Conservation (phyloP, 345 rosid genomes). For the rapeseed (Brassica napus) region DNA sequence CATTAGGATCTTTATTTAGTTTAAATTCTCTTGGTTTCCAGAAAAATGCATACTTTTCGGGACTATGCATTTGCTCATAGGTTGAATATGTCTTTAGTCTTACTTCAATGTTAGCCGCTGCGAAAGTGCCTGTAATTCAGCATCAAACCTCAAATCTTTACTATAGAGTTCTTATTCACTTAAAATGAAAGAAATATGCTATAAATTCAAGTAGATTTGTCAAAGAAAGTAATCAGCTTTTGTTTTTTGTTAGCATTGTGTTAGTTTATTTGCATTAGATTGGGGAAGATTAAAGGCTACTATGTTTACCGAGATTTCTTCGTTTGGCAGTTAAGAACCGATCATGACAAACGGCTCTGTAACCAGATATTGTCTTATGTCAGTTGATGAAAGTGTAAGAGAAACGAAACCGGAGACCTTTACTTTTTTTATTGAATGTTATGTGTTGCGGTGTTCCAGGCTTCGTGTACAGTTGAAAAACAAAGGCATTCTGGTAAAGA, state of each 20-base stretch:
- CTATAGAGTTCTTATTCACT: background rate
- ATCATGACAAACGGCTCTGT: background rate
- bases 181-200: background rate
- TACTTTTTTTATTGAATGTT: background rate
- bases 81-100: background rate
- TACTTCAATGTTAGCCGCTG: too few species aligned
- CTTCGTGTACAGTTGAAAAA: conserved; percentile 79
- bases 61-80: background rate
- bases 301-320: background rate
- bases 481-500: conserved; percentile 69
- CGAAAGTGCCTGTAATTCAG: background rate
- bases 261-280: background rate
- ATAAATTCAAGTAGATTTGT: background rate
- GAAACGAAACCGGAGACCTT: background rate
- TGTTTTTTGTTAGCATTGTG: background rate
- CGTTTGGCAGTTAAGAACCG: background rate
- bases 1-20: background rate
- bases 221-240: conserved; percentile 2
- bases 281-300: background rate
- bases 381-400: background rate
- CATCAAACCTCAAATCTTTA: background rate
- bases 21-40: background rate
- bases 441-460: conserved; percentile 45
- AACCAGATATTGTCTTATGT: too few species aligned
- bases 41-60: background rate